Base-by-base conservation (phyloP, 768 basidiomycete species). In the Leccinum barrowsii region DNA sequence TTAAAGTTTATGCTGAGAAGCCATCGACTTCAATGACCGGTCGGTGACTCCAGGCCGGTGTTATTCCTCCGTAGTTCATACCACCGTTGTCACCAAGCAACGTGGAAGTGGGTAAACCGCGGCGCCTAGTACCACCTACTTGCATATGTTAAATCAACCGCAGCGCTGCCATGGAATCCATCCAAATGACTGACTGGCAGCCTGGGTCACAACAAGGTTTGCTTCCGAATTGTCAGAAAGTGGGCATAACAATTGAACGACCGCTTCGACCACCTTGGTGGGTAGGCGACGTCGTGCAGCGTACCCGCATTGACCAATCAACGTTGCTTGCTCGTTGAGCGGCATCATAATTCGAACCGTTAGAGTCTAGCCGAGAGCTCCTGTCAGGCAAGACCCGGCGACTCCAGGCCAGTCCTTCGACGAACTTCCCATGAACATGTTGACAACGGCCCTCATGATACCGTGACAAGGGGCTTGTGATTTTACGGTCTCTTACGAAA, bases 401-500 rank as follows among this genome's bases (percentile, higher is more conserved):
- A 15, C 15, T 26, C 48, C 13, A 17, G n/a, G 28, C 30, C n/a
- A 30, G 49, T 48, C 15, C 24, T 17, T 34, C 24, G 47, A 24
- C 48, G 32, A 34, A 34, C 12, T 34, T 24, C 28, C 50, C 32
- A 51, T 19, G 32, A 35, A 35, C 50, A 51, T 51, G 50, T 15
- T 50, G n/a, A 50, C 24, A 17, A 50, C 47, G 21, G 26, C 24
- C 17, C 37, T 17, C 37, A 37, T 37, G 6, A 37, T 37, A 15
- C 37, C 13, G 10, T 40, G 37, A 8, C 37, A 40, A 40, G 40
- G 34, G 34, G 42, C 42, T 42, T 42, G n/a, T 42, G 42, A 42
- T 42, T 26, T 32, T 64, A 55, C 59, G 61, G 59, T 60, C 58
- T 24, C 51, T 69, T 67, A 69, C 67, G 67, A 62, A 54, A 69